Evolutionary conservation across 352 stramenopile species (phyloP).

Genomic region (Pythium angustatum): DNA sequence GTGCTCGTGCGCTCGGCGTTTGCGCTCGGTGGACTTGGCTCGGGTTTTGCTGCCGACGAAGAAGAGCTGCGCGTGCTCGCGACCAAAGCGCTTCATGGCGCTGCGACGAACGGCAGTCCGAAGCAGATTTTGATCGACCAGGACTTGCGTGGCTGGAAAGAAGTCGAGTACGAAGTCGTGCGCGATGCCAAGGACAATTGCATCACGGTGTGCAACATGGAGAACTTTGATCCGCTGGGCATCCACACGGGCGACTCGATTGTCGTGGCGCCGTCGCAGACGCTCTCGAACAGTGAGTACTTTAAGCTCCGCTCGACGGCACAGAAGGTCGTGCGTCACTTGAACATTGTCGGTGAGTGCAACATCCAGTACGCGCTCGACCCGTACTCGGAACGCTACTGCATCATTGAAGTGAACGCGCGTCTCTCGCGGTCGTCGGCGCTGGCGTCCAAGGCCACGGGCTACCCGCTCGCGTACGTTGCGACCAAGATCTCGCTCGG

Average conservation of each 20-base stretch:
- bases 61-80: constrained; percentile 64
- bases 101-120: constrained; percentile 85
- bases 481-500: constrained; percentile 94
- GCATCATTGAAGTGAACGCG: constrained; percentile 95
- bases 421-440: constrained; percentile 93
- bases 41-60: constrained; percentile 94
- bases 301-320: constrained; percentile 92
- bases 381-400: constrained; percentile 87
- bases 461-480: constrained; percentile 96
- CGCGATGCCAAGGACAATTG: constrained; percentile 93
- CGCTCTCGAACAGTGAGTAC: constrained; percentile 93
- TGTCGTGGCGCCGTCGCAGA: constrained; percentile 93
- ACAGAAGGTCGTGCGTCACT: constrained; percentile 91
- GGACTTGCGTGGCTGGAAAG: constrained; percentile 97
- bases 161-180: constrained; percentile 97
- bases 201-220: constrained; percentile 97
- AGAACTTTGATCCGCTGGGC: constrained; percentile 94
- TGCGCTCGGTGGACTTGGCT: constrained; percentile 97
- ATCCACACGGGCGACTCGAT: constrained; percentile 95
- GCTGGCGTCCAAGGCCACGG: constrained; percentile 94
- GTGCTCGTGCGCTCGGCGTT: constrained; percentile 97
- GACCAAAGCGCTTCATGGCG: constrained; percentile 65
- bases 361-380: constrained; percentile 96
- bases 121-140: constrained; percentile 98
- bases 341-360: constrained; percentile 94